Base-by-base conservation (phyloP, 352 stramenopile genomes). In the Globisporangium spiculum region DNA sequence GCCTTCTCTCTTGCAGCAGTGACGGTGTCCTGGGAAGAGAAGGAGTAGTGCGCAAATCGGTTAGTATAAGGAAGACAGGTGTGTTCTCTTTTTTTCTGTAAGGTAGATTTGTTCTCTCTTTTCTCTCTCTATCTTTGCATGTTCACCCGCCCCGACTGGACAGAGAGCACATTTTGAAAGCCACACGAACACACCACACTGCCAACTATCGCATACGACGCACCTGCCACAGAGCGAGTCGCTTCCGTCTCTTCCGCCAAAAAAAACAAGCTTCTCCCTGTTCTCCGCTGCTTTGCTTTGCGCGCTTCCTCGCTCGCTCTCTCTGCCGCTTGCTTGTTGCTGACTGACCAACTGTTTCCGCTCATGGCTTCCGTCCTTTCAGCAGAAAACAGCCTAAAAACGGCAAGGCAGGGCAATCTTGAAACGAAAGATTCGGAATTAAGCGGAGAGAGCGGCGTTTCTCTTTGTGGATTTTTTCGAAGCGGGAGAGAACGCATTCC, bases 351-450 rank as follows among this genome's bases (percentile, higher is more conserved):
- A 41, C 48, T 60, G 54, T 60, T 60, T 60, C 24, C 12, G 30
- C 24, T 30, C 20, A 60, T 60, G 26, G 52, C 26, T 61, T 61
- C 16, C 36, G 52, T 63, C 18, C 20, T 32, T 52, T 48, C 56
- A 62, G 30, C 57, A 54, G 38, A 63, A 38, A 30, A 38, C 34
- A 44, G 18, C 52, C 30, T 34, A 53, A 65, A 57, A 46, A 46
- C n/a, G 32, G 16, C 30, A 32, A 32, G 30, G 30, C 30, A 32
- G 30, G 30, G 44, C 60, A 65, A 70, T 66, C 57, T 70, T 70
- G 57, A 66, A 66, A 41, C 26, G 60, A 59, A 70, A 65, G 57
- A 65, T 70, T 70, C 57, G 57, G 46, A 66, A 34, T 61, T 70
- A 44, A 61, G 30, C 57, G 65, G 22, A 16, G 12, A n/a, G 0